These are phyloP conservation scores for Reutealis trisperma DNA, from an alignment of 345 rosid genomes.

Conservation along the genomic window DNA sequence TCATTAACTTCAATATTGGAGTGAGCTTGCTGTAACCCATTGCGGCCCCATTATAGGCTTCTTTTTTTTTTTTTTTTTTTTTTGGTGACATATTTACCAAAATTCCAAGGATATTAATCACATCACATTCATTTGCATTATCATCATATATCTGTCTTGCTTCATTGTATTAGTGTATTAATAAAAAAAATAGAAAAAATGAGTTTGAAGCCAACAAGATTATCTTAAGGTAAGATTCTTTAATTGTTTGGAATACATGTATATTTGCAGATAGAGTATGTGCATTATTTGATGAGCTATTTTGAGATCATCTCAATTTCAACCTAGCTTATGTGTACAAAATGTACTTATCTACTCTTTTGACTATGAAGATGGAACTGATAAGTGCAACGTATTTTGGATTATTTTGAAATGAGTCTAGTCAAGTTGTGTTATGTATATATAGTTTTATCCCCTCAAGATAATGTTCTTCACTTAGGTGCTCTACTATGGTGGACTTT, in stretches of 20 bases:
- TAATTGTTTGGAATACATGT: too few species aligned
- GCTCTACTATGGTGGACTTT: neutral
- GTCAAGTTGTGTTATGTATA: neutral
- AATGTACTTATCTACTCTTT: neutral
- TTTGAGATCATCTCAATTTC: neutral
- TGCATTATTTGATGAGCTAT: neutral
- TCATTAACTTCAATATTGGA: too few species aligned
- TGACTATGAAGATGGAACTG: neutral
- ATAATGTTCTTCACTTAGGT: too few species aligned
- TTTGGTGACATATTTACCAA: too few species aligned
- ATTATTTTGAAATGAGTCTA: neutral
- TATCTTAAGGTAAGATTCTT: neutral
- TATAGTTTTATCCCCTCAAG: neutral
- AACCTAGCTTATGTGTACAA: neutral
- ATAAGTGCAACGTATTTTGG: too few species aligned
- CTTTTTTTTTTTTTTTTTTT: too few species aligned
- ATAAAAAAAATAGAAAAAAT: neutral
- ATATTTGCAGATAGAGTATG: neutral
- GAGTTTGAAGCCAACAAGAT: neutral
- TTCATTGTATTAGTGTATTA: neutral
- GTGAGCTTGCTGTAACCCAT: too few species aligned
- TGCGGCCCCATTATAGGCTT: too few species aligned
- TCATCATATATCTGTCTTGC: neutral
- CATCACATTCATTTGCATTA: too few species aligned
- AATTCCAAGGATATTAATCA: too few species aligned